phyloP scores from a whole-genome alignment of 257 asterid species.

The Coffea eugenioides region DNA sequence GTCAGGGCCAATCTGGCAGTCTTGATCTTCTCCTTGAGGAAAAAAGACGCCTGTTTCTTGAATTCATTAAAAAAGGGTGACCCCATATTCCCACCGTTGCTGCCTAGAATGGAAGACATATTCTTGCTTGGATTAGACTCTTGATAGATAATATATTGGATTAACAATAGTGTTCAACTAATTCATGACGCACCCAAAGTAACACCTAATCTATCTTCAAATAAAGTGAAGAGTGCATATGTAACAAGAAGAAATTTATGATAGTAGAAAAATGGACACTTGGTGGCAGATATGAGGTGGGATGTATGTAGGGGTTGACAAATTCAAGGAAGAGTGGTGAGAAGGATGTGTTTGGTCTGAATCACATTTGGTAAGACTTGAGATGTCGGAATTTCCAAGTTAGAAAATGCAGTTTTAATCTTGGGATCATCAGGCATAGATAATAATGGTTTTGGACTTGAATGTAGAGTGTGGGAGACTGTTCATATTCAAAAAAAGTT shows the following conservation, averaged over 20 bases:
- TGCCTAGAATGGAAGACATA: conserved; percentile 47
- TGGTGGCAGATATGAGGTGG: not conserved
- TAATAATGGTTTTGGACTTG: conserved; percentile 9
- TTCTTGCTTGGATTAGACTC: conserved; percentile 15
- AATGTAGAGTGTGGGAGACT: not conserved
- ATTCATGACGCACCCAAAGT: conserved; percentile 1
- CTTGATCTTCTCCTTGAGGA: conserved; percentile 87
- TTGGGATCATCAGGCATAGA: not conserved
- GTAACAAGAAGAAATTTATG: not conserved
- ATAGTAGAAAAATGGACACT: not conserved
- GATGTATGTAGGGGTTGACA: conserved; percentile 5
- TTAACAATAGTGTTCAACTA: conserved; percentile 3
- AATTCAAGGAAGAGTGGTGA: conserved; percentile 14
- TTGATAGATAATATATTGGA: not conserved
- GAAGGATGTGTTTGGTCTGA: conserved; percentile 5
- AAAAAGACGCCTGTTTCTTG: conserved; percentile 91
- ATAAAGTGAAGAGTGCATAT: not conserved
- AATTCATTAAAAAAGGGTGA: conserved; percentile 60
- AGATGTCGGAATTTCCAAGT: not conserved
- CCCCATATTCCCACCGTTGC: conserved; percentile 31
- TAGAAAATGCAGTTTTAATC: not conserved
- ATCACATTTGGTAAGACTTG: not conserved
- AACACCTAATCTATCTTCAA: conserved; percentile 1
- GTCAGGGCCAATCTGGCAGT: conserved; percentile 87
- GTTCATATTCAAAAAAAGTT: not conserved